Conservation (phyloP, 140 eudicot genomes). For the Bidens hawaiensis region DNA sequence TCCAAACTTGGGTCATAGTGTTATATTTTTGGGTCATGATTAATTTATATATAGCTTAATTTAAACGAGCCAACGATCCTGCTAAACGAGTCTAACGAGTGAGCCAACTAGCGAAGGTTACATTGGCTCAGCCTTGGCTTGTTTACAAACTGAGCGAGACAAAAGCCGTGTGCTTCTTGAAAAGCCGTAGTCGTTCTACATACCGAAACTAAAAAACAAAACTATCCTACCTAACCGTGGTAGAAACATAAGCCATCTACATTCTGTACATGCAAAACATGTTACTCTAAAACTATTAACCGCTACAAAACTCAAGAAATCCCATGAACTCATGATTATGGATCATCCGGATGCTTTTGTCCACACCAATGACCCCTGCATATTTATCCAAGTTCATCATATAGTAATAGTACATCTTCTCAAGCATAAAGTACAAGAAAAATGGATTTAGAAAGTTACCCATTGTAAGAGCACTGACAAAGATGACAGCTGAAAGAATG, state of each 20-base stretch:
- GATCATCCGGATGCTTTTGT: constrained; percentile 71
- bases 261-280: constrained; percentile 18
- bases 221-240: not conserved
- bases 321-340: constrained; percentile 92
- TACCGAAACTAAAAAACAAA: too few relatives aligned
- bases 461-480: constrained; percentile 89
- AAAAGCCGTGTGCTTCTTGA: too few relatives aligned
- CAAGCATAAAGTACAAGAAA: constrained; percentile 7
- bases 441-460: constrained; percentile 39
- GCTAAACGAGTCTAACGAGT: too few relatives aligned
- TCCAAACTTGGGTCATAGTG: too few relatives aligned
- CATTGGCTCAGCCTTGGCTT: too few relatives aligned
- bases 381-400: not conserved
- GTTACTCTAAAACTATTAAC: constrained; percentile 31
- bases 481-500: constrained; percentile 87
- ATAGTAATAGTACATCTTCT: not conserved
- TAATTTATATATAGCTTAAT: too few relatives aligned
- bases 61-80: too few relatives aligned
- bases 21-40: too few relatives aligned
- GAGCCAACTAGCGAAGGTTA: too few relatives aligned
- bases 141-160: too few relatives aligned
- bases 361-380: constrained; percentile 81
- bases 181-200: too few relatives aligned
- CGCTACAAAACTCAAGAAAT: constrained; percentile 69
- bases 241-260: not conserved